These are phyloP conservation scores for Citrus glauca DNA, from an alignment of 345 rosid genomes.

Conservation along the genomic window DNA sequence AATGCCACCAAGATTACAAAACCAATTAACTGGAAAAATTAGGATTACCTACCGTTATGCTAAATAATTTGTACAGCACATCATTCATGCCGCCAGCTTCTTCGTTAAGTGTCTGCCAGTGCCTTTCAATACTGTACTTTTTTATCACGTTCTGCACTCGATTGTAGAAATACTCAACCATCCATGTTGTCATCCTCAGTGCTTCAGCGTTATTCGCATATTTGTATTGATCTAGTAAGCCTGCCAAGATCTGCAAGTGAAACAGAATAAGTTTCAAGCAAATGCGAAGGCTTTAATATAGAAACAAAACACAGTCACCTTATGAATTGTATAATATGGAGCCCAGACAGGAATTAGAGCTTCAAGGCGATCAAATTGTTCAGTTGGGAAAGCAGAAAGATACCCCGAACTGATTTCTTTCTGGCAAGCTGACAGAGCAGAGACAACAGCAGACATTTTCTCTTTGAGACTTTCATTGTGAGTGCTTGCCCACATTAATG, in stretches of 20 bases:
- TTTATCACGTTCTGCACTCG: conserved; percentile 47
- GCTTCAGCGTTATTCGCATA: conserved; percentile 37
- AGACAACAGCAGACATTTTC: conserved; percentile 40
- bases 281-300: neutral
- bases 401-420: conserved; percentile 45
- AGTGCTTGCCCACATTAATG: conserved; percentile 59
- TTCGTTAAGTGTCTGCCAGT: conserved; percentile 46
- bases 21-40: neutral
- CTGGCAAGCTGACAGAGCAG: conserved; percentile 44
- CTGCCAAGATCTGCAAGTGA: conserved; percentile 41
- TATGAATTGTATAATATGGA: conserved; percentile 62
- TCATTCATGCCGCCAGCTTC: conserved; percentile 69
- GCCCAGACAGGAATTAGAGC: conserved; percentile 52
- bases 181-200: conserved; percentile 39
- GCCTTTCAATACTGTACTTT: conserved; percentile 35
- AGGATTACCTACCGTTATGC: conserved; percentile 28
- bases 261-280: neutral
- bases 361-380: conserved; percentile 46
- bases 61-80: conserved; percentile 39
- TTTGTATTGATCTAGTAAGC: conserved; percentile 48
- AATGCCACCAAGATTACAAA: neutral
- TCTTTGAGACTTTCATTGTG: conserved; percentile 30
- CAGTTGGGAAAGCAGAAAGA: conserved; percentile 52
- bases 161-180: conserved; percentile 47
- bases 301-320: conserved; percentile 15